phyloP scores from a whole-genome alignment of 805 yeast species.

The Starmerella stellata region DNA sequence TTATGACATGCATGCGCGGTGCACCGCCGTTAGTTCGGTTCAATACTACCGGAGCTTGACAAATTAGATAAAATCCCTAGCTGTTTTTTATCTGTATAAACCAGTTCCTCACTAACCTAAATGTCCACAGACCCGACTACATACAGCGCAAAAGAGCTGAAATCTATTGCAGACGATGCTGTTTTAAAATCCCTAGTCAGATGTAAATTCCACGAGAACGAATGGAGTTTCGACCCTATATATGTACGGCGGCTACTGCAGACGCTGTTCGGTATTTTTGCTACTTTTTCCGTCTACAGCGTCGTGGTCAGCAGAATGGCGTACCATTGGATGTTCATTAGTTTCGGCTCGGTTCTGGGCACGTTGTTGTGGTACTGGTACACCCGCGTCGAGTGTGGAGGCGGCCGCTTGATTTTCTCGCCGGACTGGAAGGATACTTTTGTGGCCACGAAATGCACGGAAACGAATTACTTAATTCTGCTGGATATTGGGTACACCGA shows the following conservation, averaged over 20 bases:
- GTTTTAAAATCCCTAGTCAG: slow-evolving; percentile 7
- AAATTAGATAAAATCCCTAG: too few relatives aligned
- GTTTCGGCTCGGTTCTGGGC: slow-evolving; percentile 6
- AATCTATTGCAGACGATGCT: slow-evolving; percentile 4
- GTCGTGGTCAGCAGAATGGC: background rate
- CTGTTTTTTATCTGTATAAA: too few relatives aligned
- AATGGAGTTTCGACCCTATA: slow-evolving; percentile 12
- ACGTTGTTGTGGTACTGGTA: slow-evolving; percentile 10
- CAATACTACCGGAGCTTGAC: too few relatives aligned
- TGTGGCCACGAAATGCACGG: slow-evolving; percentile 4
- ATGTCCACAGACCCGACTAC: too few relatives aligned
- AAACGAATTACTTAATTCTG: slow-evolving; percentile 9
- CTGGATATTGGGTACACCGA: slow-evolving; percentile 9
- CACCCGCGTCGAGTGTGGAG: slow-evolving; percentile 11
- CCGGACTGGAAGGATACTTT: slow-evolving; percentile 14
- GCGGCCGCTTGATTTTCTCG: slow-evolving; percentile 11
- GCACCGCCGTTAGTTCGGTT: too few relatives aligned
- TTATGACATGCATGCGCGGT: too few relatives aligned
- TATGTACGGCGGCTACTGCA: slow-evolving; percentile 10
- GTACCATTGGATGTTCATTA: slow-evolving; percentile 9
- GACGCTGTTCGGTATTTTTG: slow-evolving; percentile 1
- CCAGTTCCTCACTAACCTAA: too few relatives aligned
- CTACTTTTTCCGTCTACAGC: slow-evolving; percentile 5
- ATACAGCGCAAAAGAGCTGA: background rate
- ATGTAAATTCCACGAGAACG: slow-evolving; percentile 9